A percentile compares a stretch with the other conserved stretches of the same genome.
phyloP scores from a whole-genome alignment of 345 rosid genomes.

The Ailanthus altissimus region DNA sequence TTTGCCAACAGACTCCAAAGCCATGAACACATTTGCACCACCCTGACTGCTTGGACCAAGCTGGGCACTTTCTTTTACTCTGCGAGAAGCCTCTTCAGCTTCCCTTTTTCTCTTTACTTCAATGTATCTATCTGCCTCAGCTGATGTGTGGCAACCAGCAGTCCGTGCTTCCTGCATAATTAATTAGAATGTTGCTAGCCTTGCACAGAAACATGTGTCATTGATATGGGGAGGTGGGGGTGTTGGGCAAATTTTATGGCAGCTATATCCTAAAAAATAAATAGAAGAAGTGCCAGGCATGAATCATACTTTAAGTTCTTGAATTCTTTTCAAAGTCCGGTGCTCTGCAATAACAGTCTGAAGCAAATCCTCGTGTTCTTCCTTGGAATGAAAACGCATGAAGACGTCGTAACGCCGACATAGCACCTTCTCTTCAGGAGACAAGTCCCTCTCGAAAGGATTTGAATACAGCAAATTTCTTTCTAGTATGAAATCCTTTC shows the following conservation, averaged over 20 bases:
- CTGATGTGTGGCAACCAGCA: conserved; percentile 85
- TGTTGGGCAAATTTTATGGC: too few relatives aligned
- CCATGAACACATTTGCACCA: conserved; percentile 41
- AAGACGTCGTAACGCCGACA: conserved; percentile 77
- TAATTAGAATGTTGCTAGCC: not conserved
- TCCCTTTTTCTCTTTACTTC: conserved; percentile 71
- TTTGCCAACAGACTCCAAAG: conserved; percentile 41
- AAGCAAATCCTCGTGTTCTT: conserved; percentile 86
- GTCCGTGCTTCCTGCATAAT: conserved; percentile 76
- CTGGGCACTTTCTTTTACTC: conserved; percentile 67
- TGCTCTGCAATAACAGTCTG: conserved; percentile 69
- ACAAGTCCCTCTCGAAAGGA: conserved; percentile 74
- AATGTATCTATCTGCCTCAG: conserved; percentile 75
- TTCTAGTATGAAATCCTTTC: conserved; percentile 91
- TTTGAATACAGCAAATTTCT: conserved; percentile 72
- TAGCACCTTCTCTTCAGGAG: conserved; percentile 72
- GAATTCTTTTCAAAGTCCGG: conserved; percentile 68
- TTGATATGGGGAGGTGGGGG: too few relatives aligned
- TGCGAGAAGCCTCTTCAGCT: conserved; percentile 67
- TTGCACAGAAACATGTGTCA: not conserved
- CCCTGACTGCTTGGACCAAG: conserved; percentile 51
- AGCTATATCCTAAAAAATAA: not conserved
- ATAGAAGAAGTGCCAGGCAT: not conserved
- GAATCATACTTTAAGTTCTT: conserved; percentile 69
- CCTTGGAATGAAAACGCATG: conserved; percentile 94